Base-by-base conservation (phyloP, 768 basidiomycete species). In the Leccinellum rugosiceps region DNA sequence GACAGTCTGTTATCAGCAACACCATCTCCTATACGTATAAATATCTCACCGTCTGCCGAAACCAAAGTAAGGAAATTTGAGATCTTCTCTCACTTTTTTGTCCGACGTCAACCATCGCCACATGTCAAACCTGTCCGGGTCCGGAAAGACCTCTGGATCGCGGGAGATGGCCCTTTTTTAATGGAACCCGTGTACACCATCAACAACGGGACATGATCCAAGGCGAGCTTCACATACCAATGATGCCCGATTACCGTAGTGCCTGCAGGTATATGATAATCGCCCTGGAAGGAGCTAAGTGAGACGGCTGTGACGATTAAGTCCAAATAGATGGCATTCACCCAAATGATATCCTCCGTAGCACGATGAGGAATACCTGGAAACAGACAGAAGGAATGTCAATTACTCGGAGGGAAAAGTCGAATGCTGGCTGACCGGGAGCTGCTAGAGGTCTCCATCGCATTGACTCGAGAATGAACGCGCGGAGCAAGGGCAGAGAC, bases 61-160 rank as follows among this genome's bases (percentile, higher is more conserved):
- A 0, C 83, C 82, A 58, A 83, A 84, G 19, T 74, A 65, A 58
- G 75, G 82, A 6, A 75, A 69, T 58, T 76, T 79, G n/a, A 82
- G 61, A 52, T 82, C 81, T 3, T 80, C 78, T 32, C 75, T 73
- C 10, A 83, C 26, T 9, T 50, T 47, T 28, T 56, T 58, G 1
- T 58, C 57, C 0, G 35, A 8, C 6, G 50, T 63, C 7, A 75
- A 50, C 62, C 69, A 75, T 10, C 78, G 72, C 7, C 63, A 64
- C 7, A 76, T 68, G 38, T 74, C 61, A 59, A 79, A 78, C 1
- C 47, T 61, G 17, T 68, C 60, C 3, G 76, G 74, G 50, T 75
- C 66, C 2, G 72, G 72, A 38, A 74, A 78, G 17, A 70, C 61
- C 13, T 70, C 69, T 30, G 72, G 67, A 52, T 77, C 76, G 32